Base-by-base conservation (phyloP, 768 basidiomycete species). In the Pholiota molesta region DNA sequence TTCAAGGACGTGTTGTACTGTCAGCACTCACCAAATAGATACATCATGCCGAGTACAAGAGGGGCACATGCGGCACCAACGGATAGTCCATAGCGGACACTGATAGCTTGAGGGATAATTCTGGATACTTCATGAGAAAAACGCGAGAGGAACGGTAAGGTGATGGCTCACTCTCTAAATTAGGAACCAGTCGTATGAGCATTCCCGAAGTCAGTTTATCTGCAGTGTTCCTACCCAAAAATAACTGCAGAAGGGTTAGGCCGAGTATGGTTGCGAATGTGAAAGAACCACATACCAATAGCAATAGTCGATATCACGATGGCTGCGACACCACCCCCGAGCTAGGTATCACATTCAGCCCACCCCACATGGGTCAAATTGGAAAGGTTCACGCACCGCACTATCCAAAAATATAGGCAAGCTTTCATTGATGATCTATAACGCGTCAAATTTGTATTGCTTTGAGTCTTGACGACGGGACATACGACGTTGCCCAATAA, bases 401-500 rank as follows among this genome's bases (percentile, higher is more conserved):
- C 85, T 86, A 68, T 93, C 90, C 52, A 93, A 75, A 72, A 93
- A 93, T 47, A 94, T 92, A 37, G 91, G 91, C 60, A 94, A 82
- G 75, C 89, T 89, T 71, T 93, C 92, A 64, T 94, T 94, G 58
- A 93, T 78, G 60, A 93, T 85, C 91, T 92, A 26, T 0, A 14
- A 55, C 16, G 33, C 17, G 23, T 53, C 31, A 19, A 3, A 16
- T 14, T 52, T 10, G 33, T 19, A 33, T 21, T 14, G 28, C 10
- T 14, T 11, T 28, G 11, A 26, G 10, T 19, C 35, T n/a, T 29
- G n/a, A 11, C 19, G 11, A n/a, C 45, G 16, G 49, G 10, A 76
- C 90, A 59, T 69, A 91, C 90, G 62, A 97, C 95, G 72, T 98
- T 97, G 60, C 91, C 86, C 0, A 98, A 79, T 2, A 99, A 82